Evolutionary conservation across 1,139 yeast species (phyloP).

Genomic region (Sugiyamaella japonica): DNA sequence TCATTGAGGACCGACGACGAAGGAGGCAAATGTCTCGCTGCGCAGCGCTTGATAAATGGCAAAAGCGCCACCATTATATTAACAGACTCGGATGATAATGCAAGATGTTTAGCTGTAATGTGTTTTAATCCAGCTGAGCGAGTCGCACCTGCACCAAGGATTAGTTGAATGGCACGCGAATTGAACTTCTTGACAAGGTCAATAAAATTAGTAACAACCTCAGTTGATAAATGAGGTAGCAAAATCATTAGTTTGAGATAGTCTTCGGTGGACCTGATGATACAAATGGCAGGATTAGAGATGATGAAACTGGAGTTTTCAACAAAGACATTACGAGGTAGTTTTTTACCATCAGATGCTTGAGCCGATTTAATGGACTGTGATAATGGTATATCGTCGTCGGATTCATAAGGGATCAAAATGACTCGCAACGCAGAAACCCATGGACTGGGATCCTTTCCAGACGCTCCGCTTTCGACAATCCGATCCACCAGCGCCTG

Average conservation of each 20-base stretch:
- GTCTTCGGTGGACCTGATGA: conserved; percentile 47
- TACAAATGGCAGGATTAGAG: conserved; percentile 38
- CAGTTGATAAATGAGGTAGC: conserved; percentile 51
- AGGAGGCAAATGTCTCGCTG: conserved; percentile 33
- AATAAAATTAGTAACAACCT: conserved; percentile 42
- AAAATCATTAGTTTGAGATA: conserved; percentile 52
- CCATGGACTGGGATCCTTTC: conserved; percentile 13
- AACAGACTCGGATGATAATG: conserved; percentile 63
- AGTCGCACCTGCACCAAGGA: conserved; percentile 77
- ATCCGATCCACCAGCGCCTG: conserved; percentile 61
- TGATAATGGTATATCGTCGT: conserved; percentile 9
- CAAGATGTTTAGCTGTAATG: conserved; percentile 72
- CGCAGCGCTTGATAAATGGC: conserved; percentile 40
- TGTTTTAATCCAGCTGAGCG: conserved; percentile 72
- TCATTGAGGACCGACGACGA: conserved; percentile 33
- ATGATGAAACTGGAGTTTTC: conserved; percentile 45
- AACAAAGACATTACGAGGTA: conserved; percentile 37
- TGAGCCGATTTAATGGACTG: not conserved
- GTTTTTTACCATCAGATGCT: conserved; percentile 21
- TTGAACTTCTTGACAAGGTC: conserved; percentile 57
- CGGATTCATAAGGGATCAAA: conserved; percentile 8
- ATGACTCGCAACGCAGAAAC: conserved; percentile 8
- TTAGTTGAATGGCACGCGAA: conserved; percentile 59
- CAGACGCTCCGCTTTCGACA: conserved; percentile 50
- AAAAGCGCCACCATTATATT: conserved; percentile 45